Evolutionary conservation across 176 grass and related monocot genomes (phyloP), one percentile per base, ranked within the genome.

Genomic region (Cocos nucifera): DNA sequence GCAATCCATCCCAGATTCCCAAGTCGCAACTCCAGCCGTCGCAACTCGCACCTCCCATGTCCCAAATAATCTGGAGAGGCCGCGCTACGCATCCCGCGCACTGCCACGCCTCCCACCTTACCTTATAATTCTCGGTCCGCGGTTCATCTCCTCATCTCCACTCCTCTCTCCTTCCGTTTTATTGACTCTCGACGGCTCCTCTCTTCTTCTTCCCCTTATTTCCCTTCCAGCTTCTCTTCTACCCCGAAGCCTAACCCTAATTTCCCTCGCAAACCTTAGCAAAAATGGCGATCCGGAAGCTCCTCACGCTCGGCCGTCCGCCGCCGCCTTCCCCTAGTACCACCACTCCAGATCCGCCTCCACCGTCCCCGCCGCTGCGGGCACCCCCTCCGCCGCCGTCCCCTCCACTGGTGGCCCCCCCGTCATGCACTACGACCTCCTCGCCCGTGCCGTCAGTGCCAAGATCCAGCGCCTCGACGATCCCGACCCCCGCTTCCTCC

Each of bases 401-500:
- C 24, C 58, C 63, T 44, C 70, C 50, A 26, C 67, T 3, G 78
- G 59, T 3, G 78, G 59, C 18, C 62, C 84, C 16, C 92, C 84
- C 0, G 78, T 85, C 62, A 70, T 91, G 83, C 66, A 49, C 19
- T 97, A 97, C 62, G 92, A 97, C 28, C 81, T 57, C 72, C 76
- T 97, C 69, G 69, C 80, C 9, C 75, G 82, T 10, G 62, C 87
- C 28, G 87, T 88, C 15, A 87, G 87, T 57, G 66, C 81, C 2
- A 70, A 75, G 70, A 32, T 97, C 53, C 78, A 83, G 55, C 81
- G 84, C 22, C 83, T 97, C 12, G 84, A 97, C 32, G 74, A 97
- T 22, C 78, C 92, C 65, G 92, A 97, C 72, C 92, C 84, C 24
- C 84, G 92, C 10, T 97, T 91, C 87, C 87, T 97, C 68, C 92